phyloP scores from a whole-genome alignment of 2,329 filamentous ascomycete species.

The Diaporthe citri region DNA sequence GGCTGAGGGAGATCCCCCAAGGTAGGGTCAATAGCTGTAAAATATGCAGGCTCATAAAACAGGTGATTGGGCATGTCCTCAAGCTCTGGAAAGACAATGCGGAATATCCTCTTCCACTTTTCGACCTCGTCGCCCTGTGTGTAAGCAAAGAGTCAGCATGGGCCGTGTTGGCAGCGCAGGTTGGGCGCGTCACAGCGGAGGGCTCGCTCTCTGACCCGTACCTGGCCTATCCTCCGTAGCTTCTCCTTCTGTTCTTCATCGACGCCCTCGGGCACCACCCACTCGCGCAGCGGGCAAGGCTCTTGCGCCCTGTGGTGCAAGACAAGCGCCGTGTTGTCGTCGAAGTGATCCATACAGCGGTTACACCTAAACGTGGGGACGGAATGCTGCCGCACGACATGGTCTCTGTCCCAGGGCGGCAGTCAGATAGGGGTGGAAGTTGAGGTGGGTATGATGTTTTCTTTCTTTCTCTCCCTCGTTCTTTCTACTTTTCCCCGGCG shows the following conservation, averaged over 20 bases:
- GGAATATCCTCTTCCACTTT: slow-evolving; percentile 38
- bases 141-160: slow-evolving; percentile 13
- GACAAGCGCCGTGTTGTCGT: slow-evolving; percentile 42
- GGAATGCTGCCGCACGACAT: slow-evolving; percentile 46
- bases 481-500: too few species aligned
- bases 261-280: slow-evolving; percentile 57
- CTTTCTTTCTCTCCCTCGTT: not conserved
- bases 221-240: slow-evolving; percentile 42
- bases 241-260: slow-evolving; percentile 55
- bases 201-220: slow-evolving; percentile 36
- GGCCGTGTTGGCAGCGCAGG: not conserved
- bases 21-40: slow-evolving; percentile 35
- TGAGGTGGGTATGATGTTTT: not conserved
- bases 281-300: slow-evolving; percentile 59
- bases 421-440: not conserved
- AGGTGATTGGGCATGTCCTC: slow-evolving; percentile 19
- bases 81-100: slow-evolving; percentile 33
- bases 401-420: slow-evolving; percentile 44
- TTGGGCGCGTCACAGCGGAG: too few species aligned
- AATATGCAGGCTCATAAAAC: slow-evolving; percentile 16
- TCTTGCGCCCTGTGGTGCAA: slow-evolving; percentile 44
- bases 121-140: slow-evolving; percentile 34
- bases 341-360: slow-evolving; percentile 46
- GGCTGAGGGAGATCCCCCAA: slow-evolving; percentile 15
- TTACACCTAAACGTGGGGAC: slow-evolving; percentile 44